A percentile compares a stretch with the other conserved stretches of the same genome.
phyloP scores from a whole-genome alignment of 1,284 basidiomycete genomes.

The Sphaerobolus stellatus region DNA sequence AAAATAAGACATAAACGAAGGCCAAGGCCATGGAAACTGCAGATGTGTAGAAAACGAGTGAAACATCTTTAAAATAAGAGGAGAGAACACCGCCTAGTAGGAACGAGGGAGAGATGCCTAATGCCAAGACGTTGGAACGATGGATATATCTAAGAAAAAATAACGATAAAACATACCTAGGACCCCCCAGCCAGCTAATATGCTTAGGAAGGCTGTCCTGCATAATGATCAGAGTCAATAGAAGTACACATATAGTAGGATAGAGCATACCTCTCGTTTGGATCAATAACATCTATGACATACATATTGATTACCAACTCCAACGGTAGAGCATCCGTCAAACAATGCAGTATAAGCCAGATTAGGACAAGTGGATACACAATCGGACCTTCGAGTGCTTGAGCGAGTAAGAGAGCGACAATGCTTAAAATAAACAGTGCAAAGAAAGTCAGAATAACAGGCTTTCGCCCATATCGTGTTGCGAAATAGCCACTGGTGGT shows the following conservation, averaged over 20 bases:
- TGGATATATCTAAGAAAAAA: too few species aligned
- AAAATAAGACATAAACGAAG: constrained; percentile 22
- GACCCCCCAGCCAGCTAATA: constrained; percentile 27
- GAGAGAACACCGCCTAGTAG: constrained; percentile 31
- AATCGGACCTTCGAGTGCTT: constrained; percentile 16
- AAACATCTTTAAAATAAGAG: constrained; percentile 22
- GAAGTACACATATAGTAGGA: too few species aligned
- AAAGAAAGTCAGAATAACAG: constrained; percentile 25
- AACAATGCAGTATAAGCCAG: constrained; percentile 19
- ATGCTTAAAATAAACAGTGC: constrained; percentile 16
- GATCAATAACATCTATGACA: constrained; percentile 26
- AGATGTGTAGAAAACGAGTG: constrained; percentile 28
- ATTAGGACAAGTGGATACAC: constrained; percentile 19
- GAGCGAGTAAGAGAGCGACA: constrained; percentile 22
- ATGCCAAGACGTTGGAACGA: too few species aligned
- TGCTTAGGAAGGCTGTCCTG: constrained; percentile 31
- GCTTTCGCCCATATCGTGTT: constrained; percentile 30
- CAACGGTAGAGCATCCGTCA: constrained; percentile 17
- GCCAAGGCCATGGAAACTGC: constrained; percentile 17
- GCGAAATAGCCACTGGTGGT: constrained; percentile 26
- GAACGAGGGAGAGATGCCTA: constrained; percentile 29
- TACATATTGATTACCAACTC: constrained; percentile 29
- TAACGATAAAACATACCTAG: constrained; percentile 20
- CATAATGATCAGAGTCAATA: too few species aligned
- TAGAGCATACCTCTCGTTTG: constrained; percentile 32